These are phyloP conservation scores for Chlamydomonas eustigma DNA, from an alignment of 139 green algal genomes.

Conservation along the genomic window DNA sequence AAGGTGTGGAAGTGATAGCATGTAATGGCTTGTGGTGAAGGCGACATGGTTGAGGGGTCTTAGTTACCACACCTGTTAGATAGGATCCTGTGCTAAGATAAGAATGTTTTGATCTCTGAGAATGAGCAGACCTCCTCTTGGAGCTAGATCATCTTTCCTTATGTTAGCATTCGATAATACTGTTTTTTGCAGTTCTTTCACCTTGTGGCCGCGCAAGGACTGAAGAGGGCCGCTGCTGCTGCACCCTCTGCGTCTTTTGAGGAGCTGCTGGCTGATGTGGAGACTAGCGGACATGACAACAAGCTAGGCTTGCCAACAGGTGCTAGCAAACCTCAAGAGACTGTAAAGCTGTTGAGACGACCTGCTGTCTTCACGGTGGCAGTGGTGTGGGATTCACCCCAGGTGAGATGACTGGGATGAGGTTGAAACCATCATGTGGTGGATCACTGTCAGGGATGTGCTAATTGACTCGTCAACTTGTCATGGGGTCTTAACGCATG, in stretches of 20 bases:
- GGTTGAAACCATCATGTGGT: neutral
- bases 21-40: no score
- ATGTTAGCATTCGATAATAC: no score
- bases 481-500: neutral
- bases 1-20: no score
- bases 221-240: slow-evolving; percentile 38
- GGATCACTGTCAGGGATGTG: neutral
- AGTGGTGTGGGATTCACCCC: slow-evolving; percentile 67
- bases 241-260: slow-evolving; percentile 40
- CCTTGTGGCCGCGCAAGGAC: slow-evolving; percentile 52
- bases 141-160: no score
- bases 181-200: slow-evolving; percentile 64
- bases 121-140: no score
- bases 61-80: no score
- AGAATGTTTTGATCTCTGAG: no score
- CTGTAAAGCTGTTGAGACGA: slow-evolving; percentile 38
- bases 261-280: slow-evolving; percentile 49
- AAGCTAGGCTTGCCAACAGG: no score
- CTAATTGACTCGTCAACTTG: neutral
- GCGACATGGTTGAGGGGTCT: no score
- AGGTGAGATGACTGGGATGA: slow-evolving; percentile 30
- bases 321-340: no score
- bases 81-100: no score
- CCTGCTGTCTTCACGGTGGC: slow-evolving; percentile 68
- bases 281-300: slow-evolving; percentile 23